Conservation (phyloP, 2,329 filamentous ascomycete species). For the Colletotrichum australisinense region DNA sequence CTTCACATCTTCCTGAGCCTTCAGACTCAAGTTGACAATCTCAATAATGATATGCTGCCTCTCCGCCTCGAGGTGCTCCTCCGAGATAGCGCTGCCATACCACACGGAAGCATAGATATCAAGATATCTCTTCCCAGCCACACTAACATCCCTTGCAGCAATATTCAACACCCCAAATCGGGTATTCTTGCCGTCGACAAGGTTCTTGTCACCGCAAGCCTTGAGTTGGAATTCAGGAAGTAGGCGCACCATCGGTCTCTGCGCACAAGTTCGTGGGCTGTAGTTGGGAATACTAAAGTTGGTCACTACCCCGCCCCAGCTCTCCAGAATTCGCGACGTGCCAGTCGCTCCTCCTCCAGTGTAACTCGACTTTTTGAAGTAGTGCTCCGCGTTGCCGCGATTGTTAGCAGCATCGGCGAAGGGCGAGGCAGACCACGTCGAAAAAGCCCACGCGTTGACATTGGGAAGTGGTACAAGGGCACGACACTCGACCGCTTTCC, state of each 20-base stretch:
- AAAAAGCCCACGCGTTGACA: constrained; percentile 39
- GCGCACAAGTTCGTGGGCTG: constrained; percentile 40
- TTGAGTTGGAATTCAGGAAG: constrained; percentile 42
- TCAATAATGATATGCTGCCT: constrained; percentile 40
- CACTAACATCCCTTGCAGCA: constrained; percentile 36
- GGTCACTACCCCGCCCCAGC: constrained; percentile 47
- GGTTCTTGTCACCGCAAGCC: constrained; percentile 40
- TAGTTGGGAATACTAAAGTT: constrained; percentile 49
- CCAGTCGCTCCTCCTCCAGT: constrained; percentile 16
- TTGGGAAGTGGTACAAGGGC: constrained; percentile 41
- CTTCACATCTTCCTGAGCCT: constrained; percentile 36
- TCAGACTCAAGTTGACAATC: constrained; percentile 38
- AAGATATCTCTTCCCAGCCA: constrained; percentile 15
- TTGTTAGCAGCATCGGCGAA: constrained; percentile 42
- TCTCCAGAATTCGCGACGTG: constrained; percentile 41
- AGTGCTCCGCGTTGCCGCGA: constrained; percentile 44
- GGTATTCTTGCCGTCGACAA: constrained; percentile 34
- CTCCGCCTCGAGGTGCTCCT: constrained; percentile 40
- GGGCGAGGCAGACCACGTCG: constrained; percentile 39
- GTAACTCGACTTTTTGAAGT: constrained; percentile 39
- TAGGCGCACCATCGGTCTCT: constrained; percentile 44
- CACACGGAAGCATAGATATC: constrained; percentile 40
- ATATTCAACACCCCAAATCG: constrained; percentile 40
- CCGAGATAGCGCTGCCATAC: constrained; percentile 38
- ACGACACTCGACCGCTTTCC: constrained; percentile 38